Evolutionary conservation across 441 rosid species (phyloP).

Genomic region (Populus hybrid): DNA sequence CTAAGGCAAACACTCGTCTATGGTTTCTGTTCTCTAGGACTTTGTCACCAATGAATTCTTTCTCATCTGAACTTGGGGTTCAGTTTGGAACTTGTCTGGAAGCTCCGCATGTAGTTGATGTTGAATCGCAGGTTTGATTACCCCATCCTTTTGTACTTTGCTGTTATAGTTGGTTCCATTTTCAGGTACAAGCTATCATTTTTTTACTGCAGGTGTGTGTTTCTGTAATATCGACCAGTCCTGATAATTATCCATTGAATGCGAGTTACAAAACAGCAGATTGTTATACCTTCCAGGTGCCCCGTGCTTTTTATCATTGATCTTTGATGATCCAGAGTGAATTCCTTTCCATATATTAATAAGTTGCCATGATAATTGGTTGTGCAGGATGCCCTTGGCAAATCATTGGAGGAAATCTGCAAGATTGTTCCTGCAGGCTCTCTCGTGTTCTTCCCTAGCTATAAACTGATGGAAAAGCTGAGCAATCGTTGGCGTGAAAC

Average conservation of each 20-base stretch:
- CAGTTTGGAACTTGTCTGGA: slow-evolving; percentile 91
- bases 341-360: slow-evolving; percentile 14
- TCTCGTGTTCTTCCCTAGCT: slow-evolving; percentile 97
- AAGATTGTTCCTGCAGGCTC: slow-evolving; percentile 84
- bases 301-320: slow-evolving; percentile 12
- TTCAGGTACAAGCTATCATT: slow-evolving; percentile 22
- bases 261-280: slow-evolving; percentile 93
- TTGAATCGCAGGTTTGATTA: slow-evolving; percentile 67
- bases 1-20: slow-evolving; percentile 8
- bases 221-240: slow-evolving; percentile 67
- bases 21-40: slow-evolving; percentile 50
- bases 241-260: slow-evolving; percentile 74
- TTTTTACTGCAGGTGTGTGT: slow-evolving; percentile 69
- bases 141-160: slow-evolving; percentile 9
- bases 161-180: slow-evolving; percentile 15
- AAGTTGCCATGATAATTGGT: slow-evolving; percentile 11
- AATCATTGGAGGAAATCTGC: slow-evolving; percentile 82
- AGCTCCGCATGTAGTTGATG: slow-evolving; percentile 96
- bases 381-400: slow-evolving; percentile 87
- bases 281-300: slow-evolving; percentile 82
- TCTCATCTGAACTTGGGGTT: slow-evolving; percentile 93
- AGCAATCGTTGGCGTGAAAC: slow-evolving; percentile 88
- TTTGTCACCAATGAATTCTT: slow-evolving; percentile 88
- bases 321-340: slow-evolving; percentile 13
- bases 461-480: slow-evolving; percentile 93